Evolutionary conservation across 2,329 filamentous ascomycete genomes (phyloP).

Genomic region (Huntiella moniliformis): DNA sequence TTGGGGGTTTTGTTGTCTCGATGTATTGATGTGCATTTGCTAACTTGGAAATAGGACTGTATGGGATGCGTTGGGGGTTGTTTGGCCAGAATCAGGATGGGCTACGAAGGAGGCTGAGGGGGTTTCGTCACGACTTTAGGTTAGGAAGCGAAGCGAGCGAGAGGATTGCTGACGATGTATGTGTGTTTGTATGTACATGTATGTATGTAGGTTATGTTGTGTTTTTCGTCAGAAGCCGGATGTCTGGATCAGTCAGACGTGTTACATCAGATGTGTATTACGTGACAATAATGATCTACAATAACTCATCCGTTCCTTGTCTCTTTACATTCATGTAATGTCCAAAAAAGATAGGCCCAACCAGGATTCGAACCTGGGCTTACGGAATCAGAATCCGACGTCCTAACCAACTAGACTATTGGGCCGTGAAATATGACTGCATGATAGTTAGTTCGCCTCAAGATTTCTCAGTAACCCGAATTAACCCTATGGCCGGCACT

Average conservation of each 20-base stretch:
- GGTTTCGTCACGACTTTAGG: constrained; percentile 62
- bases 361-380: too few relatives aligned
- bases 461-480: too few relatives aligned
- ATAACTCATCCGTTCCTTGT: neutral
- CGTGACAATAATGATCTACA: neutral
- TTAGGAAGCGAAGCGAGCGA: neutral
- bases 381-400: too few relatives aligned
- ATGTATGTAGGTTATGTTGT: neutral
- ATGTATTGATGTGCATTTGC: constrained; percentile 35
- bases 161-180: neutral
- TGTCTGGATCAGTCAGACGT: neutral
- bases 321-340: neutral
- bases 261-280: neutral
- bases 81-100: constrained; percentile 86
- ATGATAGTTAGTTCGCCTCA: too few relatives aligned
- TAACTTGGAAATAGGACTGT: too few relatives aligned
- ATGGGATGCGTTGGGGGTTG: constrained; percentile 76
- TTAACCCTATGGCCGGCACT: too few relatives aligned
- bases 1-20: constrained; percentile 24
- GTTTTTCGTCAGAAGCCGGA: neutral
- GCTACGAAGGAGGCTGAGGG: constrained; percentile 48
- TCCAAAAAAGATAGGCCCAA: too few relatives aligned
- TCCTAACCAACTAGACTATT: too few relatives aligned
- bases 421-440: too few relatives aligned
- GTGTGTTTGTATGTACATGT: neutral